Evolutionary conservation across 805 yeast genomes (phyloP), one percentile per base, ranked within the genome.

Genomic region (Sugiyamaella boreocaroliniensis): DNA sequence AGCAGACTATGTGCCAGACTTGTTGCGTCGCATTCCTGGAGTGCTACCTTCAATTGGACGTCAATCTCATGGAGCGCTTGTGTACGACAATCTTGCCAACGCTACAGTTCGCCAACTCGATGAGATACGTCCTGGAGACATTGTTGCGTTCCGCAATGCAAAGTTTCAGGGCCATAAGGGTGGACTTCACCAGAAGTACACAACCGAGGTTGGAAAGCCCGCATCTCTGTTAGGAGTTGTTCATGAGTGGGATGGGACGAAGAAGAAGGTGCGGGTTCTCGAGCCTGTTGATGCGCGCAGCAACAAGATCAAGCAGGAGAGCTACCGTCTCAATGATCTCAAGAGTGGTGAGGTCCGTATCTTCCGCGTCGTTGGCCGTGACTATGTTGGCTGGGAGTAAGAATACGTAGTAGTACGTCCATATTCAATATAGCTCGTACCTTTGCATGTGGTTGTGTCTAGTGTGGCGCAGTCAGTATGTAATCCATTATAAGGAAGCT

Each of bases 41-140:
- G 68, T 77, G 2, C 64, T 84, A 20, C 76, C 72, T 45, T 77
- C 86, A 1, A 77, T 87, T 46, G 95, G 89, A 0, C 66, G 70
- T 40, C 81, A 85, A 59, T 77, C 86, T 0, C 86, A 73, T 65
- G 98, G 98, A 41, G 83, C 77, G n/a, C 75, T 78, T 19, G 75
- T 85, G 55, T 89, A 83, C 68, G 71, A 74, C 57, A 85, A 78
- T 59, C 58, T 70, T 61, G 76, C 73, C 54, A 76, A 75, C 61
- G 76, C 80, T 45, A 61, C 73, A 6, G 77, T 81, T 6, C 69
- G 75, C 14, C 81, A 78, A 58, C 61, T 70, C 29, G 89, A 81
- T 51, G 85, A 81, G 42, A 78, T 89, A 51, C 75, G 78, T 47
- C 83, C 95, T 0, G 99, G 99, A 55, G 98, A 93, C 67, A 75